These are phyloP conservation scores for Stentor roeselii DNA, from an alignment of 73 alveolate genomes.

Conservation along the genomic window DNA sequence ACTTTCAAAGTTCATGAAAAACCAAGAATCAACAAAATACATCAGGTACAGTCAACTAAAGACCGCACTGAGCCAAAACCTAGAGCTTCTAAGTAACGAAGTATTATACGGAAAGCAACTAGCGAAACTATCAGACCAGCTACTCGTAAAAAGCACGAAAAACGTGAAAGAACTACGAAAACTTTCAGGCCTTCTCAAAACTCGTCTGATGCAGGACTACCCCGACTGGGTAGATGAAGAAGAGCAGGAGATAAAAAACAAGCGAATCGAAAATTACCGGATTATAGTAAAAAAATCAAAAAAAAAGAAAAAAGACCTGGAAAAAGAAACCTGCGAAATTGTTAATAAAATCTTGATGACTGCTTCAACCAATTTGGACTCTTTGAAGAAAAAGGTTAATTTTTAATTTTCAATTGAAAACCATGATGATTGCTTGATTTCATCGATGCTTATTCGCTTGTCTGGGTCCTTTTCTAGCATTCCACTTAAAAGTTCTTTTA, in stretches of 20 bases:
- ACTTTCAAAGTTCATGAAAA: background rate
- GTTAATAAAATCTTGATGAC: no score
- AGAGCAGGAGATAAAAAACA: no score
- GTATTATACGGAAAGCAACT: background rate
- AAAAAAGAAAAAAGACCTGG: no score
- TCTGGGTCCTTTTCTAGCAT: slow-evolving; percentile 43
- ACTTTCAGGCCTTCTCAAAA: background rate
- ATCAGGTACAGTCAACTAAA: background rate
- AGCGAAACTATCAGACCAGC: background rate
- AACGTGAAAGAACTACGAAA: background rate
- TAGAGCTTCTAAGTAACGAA: background rate
- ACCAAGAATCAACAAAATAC: background rate
- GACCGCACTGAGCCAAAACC: background rate
- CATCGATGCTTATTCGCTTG: slow-evolving; percentile 17
- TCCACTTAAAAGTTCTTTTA: slow-evolving; percentile 17
- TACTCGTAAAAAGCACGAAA: background rate
- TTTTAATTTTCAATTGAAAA: no score
- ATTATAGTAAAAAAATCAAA: no score
- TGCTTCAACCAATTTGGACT: no score
- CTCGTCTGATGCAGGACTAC: no score
- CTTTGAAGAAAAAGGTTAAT: no score
- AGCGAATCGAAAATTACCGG: no score
- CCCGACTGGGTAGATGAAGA: no score
- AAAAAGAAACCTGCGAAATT: no score
- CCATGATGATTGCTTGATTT: slow-evolving; percentile 38